These are phyloP conservation scores for Cymbidium sinense DNA, from an alignment of 106 monocot species.

Conservation along the genomic window DNA sequence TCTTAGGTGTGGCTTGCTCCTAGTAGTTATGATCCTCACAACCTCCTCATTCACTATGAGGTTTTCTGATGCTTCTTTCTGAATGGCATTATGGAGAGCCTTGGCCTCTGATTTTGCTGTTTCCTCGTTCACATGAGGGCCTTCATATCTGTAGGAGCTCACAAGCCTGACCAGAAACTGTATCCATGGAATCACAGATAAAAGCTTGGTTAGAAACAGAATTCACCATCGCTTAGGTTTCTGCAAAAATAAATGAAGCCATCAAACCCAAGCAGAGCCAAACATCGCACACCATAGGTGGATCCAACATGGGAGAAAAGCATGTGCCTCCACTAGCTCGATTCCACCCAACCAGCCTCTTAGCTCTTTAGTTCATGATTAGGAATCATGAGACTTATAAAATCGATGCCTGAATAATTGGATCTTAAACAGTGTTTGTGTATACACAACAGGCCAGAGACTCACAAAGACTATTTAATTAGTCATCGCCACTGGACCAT, in stretches of 20 bases:
- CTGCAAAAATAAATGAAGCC: background rate
- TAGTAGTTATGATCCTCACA: slow-evolving; percentile 51
- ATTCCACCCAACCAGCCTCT: too few relatives aligned
- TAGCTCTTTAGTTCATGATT: too few relatives aligned
- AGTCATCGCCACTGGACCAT: too few relatives aligned
- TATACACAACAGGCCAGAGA: too few relatives aligned
- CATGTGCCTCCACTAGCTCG: too few relatives aligned
- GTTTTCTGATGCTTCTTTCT: slow-evolving; percentile 11
- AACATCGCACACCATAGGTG: too few relatives aligned
- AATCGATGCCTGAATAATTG: too few relatives aligned
- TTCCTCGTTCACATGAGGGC: slow-evolving; percentile 33
- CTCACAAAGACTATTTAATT: too few relatives aligned
- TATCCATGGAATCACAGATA: background rate
- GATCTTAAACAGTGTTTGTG: too few relatives aligned
- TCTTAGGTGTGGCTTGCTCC: slow-evolving; percentile 52
- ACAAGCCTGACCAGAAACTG: slow-evolving; percentile 60
- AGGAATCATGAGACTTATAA: too few relatives aligned
- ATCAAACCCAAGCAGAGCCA: too few relatives aligned
- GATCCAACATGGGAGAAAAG: too few relatives aligned
- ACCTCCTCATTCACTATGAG: slow-evolving; percentile 31
- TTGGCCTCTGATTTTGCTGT: slow-evolving; percentile 52
- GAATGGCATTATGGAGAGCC: slow-evolving; percentile 26
- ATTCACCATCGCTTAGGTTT: background rate
- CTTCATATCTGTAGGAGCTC: slow-evolving; percentile 66
- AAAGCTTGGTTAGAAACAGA: background rate